Evolutionary conservation across 345 rosid genomes (phyloP), one percentile per base, ranked within the genome.

Genomic region (Viola odorata): DNA sequence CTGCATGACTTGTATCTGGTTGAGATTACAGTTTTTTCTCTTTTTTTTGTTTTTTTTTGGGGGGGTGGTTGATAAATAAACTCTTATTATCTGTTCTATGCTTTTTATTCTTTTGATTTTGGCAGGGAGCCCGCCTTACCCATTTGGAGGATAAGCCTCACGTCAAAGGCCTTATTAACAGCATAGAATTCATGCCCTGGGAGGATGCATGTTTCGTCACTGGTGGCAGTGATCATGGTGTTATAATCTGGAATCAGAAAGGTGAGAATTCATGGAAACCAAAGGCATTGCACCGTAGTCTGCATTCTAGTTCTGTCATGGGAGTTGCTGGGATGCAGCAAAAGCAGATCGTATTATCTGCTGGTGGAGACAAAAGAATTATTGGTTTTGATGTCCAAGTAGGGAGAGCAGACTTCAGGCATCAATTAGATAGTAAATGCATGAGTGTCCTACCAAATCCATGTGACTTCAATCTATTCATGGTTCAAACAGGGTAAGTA

Each of bases 401-500:
- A 16, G 89, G 94, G 65, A 80, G 89, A 77, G 84, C 83, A 37
- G 87, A 79, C 51, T 89, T 77, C 78, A 87, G 67, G 75, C 86
- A 89, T 81, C 94, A 85, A 66, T 77, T 89, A 49, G 96, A 92
- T 9, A 84, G 82, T 74, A 92, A 89, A 77, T 92, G 98, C 84
- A 87, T 92, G 98, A 89, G 96, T 49, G 87, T 89, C 45, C 81
- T 85, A 62, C 85, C 98, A 49, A 89, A 92, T 64, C 98, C 98
- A 15, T 76, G 94, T 6, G 98, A 92, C 75, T 87, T 85, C 82
- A 89, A 89, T 75, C 84, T 92, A 10, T 92, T 89, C 70, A 85
- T 92, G 96, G 96, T 89, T 68, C 96, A 89, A 69, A 81, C 96
- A 0, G 98, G 96, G 98, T 91, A 84, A 80, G 83, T 41, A 71